Percentiles rank a stretch among this genome's conserved stretches.
Conservation (phyloP, 352 stramenopile genomes). For the Phytophthora macrochlamydospora region DNA sequence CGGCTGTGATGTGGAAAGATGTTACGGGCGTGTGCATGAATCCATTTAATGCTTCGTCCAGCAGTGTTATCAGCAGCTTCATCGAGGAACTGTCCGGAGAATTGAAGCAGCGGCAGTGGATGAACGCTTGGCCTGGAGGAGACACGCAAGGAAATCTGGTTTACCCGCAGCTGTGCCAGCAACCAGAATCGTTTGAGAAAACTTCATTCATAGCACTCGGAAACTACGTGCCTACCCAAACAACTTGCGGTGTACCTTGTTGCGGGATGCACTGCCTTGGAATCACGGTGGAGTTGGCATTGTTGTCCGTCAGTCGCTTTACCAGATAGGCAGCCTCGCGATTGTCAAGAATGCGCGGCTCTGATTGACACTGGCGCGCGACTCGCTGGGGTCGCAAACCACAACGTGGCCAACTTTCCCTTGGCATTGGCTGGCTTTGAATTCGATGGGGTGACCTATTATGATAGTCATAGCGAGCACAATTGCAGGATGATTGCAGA, state of each 20-base stretch:
- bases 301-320: conserved; percentile 53
- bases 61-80: conserved; percentile 36
- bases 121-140: conserved; percentile 41
- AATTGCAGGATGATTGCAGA: conserved; percentile 86
- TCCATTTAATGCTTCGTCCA: conserved; percentile 39
- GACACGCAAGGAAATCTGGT: conserved; percentile 48
- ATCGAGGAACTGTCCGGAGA: conserved; percentile 30
- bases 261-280: conserved; percentile 52
- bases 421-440: conserved; percentile 28
- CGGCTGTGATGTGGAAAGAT: conserved; percentile 36
- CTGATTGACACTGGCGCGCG: conserved; percentile 89
- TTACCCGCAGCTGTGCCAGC: conserved; percentile 41
- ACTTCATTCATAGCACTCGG: conserved; percentile 37
- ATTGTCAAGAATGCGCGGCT: conserved; percentile 36
- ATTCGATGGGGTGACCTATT: conserved; percentile 83
- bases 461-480: conserved; percentile 52
- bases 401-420: conserved; percentile 59
- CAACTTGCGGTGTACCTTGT: conserved; percentile 48
- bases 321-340: conserved; percentile 48
- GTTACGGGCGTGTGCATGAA: conserved; percentile 25
- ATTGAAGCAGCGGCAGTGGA: conserved; percentile 43
- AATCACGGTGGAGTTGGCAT: conserved; percentile 34
- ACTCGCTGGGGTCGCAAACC: conserved; percentile 65
- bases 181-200: conserved; percentile 30
- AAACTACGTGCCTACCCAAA: conserved; percentile 50